Conservation (phyloP, 768 basidiomycete genomes). For the Mrakia frigida region DNA sequence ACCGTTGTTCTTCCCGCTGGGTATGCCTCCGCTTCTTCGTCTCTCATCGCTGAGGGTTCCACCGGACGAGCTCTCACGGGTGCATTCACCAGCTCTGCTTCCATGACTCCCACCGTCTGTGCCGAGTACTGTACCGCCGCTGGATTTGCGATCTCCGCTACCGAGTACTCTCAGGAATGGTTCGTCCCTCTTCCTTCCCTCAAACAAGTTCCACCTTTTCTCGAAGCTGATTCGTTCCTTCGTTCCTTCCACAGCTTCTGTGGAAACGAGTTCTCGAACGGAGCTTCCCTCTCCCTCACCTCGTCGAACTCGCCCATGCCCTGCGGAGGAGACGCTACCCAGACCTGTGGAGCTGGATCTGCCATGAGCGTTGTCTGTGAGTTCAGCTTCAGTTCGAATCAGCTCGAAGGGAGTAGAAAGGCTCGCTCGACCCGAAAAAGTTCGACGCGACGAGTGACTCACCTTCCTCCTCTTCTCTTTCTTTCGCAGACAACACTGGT, state of each 20-base stretch:
- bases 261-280: constrained; percentile 3
- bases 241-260: background rate
- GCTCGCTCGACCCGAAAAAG: no score
- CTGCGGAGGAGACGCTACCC: constrained; percentile 49
- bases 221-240: background rate
- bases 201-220: background rate
- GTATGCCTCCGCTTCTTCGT: background rate
- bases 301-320: background rate
- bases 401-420: no score
- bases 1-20: background rate
- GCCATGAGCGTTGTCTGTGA: constrained; percentile 10
- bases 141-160: constrained; percentile 35
- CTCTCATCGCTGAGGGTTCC: constrained; percentile 20
- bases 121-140: constrained; percentile 35
- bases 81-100: constrained; percentile 30
- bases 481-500: background rate
- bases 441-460: no score
- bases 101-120: constrained; percentile 38
- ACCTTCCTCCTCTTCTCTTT: background rate
- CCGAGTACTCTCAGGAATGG: constrained; percentile 36
- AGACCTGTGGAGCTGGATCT: background rate
- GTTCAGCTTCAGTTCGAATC: background rate
- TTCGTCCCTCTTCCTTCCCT: background rate
- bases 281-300: background rate
- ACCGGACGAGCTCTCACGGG: constrained; percentile 36